These are phyloP conservation scores for Monosporozyma unispora DNA, from an alignment of 805 yeast genomes.

Conservation along the genomic window DNA sequence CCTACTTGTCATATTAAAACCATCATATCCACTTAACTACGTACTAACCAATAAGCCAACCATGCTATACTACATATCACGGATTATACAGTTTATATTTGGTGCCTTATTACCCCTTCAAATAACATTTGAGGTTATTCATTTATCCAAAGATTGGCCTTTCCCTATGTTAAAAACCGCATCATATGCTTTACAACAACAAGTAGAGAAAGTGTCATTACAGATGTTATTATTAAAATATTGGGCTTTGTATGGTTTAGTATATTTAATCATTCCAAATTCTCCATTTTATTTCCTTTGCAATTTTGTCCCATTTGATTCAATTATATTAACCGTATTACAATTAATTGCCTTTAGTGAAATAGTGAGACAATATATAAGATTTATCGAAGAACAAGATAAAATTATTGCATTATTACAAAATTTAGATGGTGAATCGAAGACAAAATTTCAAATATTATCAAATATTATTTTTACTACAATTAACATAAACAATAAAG, in stretches of 20 bases:
- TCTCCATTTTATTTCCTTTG: conserved; percentile 8
- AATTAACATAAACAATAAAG: conserved; percentile 3
- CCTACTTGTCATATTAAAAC: background rate
- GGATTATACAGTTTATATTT: conserved; percentile 5
- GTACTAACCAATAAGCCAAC: too few relatives aligned
- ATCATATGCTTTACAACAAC: conserved; percentile 4
- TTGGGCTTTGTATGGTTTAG: conserved; percentile 15
- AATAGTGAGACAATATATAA: conserved; percentile 12
- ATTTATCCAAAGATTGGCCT: conserved; percentile 8
- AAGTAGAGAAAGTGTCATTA: conserved; percentile 3
- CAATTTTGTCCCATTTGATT: conserved; percentile 11
- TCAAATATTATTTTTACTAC: conserved; percentile 4
- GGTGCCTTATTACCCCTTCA: conserved; percentile 19
- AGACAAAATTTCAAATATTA: conserved; percentile 10
- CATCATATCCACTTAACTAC: background rate
- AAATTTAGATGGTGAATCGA: conserved; percentile 6
- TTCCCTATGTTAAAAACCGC: conserved; percentile 5
- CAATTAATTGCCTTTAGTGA: conserved; percentile 11
- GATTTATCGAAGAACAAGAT: conserved; percentile 14
- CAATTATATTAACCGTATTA: conserved; percentile 5
- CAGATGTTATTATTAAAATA: conserved; percentile 14
- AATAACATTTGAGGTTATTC: conserved; percentile 17
- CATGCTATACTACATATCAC: background rate
- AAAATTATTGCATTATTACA: conserved; percentile 10
- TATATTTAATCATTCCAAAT: conserved; percentile 12